Evolutionary conservation across 1,284 basidiomycete genomes (phyloP).

Genomic region (Schizopora paradoxa): DNA sequence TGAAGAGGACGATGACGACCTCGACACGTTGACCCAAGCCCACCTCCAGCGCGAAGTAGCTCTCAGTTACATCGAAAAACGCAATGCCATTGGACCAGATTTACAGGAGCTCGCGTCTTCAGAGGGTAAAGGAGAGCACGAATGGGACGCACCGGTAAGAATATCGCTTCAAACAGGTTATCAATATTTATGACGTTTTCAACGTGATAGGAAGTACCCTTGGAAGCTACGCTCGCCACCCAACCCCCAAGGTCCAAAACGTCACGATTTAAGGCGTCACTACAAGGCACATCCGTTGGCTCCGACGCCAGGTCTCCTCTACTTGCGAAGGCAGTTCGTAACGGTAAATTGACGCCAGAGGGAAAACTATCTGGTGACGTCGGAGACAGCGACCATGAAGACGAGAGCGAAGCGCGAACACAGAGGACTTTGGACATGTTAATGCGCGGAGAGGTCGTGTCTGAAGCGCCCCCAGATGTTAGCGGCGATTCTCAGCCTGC

Average conservation of each 20-base stretch:
- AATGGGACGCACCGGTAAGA: slow-evolving; percentile 43
- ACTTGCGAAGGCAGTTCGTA: slow-evolving; percentile 50
- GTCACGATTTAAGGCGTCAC: slow-evolving; percentile 59
- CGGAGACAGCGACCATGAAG: slow-evolving; percentile 54
- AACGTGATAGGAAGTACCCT: slow-evolving; percentile 34
- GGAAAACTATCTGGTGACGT: slow-evolving; percentile 45
- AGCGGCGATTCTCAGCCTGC: background rate
- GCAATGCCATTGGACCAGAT: slow-evolving; percentile 47
- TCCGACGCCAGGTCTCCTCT: slow-evolving; percentile 47
- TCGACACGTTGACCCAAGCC: slow-evolving; percentile 41
- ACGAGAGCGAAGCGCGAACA: slow-evolving; percentile 37
- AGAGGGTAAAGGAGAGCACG: slow-evolving; percentile 35
- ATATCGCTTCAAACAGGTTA: slow-evolving; percentile 4
- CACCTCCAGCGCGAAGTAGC: slow-evolving; percentile 68
- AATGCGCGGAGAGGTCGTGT: too few species aligned
- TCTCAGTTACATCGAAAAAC: slow-evolving; percentile 62
- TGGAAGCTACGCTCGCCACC: slow-evolving; percentile 34
- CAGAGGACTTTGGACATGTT: too few species aligned
- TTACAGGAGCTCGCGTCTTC: slow-evolving; percentile 46
- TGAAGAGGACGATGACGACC: slow-evolving; percentile 30
- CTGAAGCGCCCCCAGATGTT: background rate
- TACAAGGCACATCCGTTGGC: slow-evolving; percentile 41
- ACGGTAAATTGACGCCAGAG: slow-evolving; percentile 58
- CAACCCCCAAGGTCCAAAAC: slow-evolving; percentile 41
- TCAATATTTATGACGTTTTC: slow-evolving; percentile 22